phyloP scores from a whole-genome alignment of 495 filamentous ascomycete species.

The Emericellopsis terricola region DNA sequence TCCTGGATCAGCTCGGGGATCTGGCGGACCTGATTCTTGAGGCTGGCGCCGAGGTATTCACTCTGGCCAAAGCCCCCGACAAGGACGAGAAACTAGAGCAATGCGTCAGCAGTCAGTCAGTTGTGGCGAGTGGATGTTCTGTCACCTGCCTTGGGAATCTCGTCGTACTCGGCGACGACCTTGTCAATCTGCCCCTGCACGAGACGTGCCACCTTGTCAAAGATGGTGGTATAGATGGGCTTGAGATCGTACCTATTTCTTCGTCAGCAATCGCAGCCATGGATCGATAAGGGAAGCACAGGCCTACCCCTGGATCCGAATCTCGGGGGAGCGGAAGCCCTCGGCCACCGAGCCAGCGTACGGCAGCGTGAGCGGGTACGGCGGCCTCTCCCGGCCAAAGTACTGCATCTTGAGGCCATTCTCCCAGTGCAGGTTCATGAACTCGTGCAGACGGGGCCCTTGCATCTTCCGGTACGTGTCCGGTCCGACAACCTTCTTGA shows the following conservation, averaged over 20 bases:
- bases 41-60: not conserved
- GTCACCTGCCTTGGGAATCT: not conserved
- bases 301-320: not conserved
- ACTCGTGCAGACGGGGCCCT: not conserved
- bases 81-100: not conserved
- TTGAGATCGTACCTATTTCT: not conserved
- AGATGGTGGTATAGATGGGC: not conserved
- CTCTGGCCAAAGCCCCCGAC: conserved; percentile 1
- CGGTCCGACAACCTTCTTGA: conserved; percentile 2
- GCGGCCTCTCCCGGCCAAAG: not conserved
- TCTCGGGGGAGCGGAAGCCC: not conserved
- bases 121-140: too few species aligned
- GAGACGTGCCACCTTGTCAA: not conserved
- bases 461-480: conserved; percentile 1
- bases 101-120: not conserved
- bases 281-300: not conserved
- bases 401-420: conserved; percentile 7
- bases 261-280: not conserved
- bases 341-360: too few species aligned
- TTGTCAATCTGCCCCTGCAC: not conserved
- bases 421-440: conserved; percentile 7
- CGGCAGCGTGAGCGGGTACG: not conserved
- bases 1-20: conserved; percentile 1
- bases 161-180: not conserved
- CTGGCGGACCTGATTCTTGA: not conserved